Conservation (phyloP, 225 moss, liverwort and hornwort species). For the Takakia lepidozioides region DNA sequence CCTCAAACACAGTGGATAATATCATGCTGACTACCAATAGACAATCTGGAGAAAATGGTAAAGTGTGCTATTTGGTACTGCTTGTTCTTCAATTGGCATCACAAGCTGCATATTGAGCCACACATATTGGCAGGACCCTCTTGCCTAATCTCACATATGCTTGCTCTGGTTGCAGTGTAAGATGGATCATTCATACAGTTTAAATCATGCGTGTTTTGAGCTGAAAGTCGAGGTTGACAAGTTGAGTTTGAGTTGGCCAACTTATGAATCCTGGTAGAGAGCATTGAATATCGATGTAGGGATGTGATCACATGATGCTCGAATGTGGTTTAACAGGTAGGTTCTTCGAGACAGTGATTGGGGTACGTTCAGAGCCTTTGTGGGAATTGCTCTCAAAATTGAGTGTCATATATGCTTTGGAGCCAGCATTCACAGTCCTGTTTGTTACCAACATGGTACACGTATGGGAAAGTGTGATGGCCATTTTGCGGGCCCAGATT, state of each 20-base stretch:
- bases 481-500: constrained; percentile 72
- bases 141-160: no score
- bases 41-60: no score
- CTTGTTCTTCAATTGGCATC: background rate
- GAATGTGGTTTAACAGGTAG: constrained; percentile 41
- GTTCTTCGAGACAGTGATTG: constrained; percentile 95
- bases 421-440: constrained; percentile 77
- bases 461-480: constrained; percentile 99
- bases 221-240: no score
- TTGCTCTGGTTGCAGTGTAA: no score
- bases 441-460: constrained; percentile 92
- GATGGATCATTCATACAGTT: background rate
- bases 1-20: background rate
- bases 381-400: constrained; percentile 60
- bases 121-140: no score
- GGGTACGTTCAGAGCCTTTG: constrained; percentile 64
- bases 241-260: no score
- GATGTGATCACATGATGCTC: no score
- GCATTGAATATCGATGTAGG: no score
- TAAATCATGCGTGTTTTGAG: background rate
- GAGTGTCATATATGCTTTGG: constrained; percentile 60
- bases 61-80: no score
- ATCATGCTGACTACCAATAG: no score
- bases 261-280: no score
- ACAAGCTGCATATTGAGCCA: no score